Evolutionary conservation across 345 rosid genomes (phyloP).

Genomic region (Combretum micranthum): DNA sequence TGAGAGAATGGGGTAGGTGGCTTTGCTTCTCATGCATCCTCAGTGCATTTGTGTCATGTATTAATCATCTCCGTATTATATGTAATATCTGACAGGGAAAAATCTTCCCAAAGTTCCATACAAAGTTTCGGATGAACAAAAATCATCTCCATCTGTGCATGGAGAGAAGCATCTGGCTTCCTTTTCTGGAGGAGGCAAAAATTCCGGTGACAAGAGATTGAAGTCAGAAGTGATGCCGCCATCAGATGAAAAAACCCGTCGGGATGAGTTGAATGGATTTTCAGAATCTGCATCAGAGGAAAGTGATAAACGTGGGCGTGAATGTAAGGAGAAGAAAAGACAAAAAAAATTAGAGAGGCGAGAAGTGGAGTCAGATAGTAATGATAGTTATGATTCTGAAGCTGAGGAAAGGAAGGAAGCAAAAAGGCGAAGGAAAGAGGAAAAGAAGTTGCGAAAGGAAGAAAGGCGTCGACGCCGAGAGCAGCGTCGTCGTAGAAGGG

Average conservation of each 20-base stretch:
- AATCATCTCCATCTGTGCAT: constrained; percentile 26
- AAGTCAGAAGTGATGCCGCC: constrained; percentile 21
- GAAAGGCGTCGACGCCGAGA: constrained; percentile 73
- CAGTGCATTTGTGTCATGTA: background rate
- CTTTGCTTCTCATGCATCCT: constrained; percentile 5
- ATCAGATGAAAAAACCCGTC: constrained; percentile 32
- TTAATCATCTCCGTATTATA: constrained; percentile 3
- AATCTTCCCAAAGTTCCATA: constrained; percentile 25
- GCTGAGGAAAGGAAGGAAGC: constrained; percentile 72
- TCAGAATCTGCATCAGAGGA: constrained; percentile 49
- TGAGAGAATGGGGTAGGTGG: constrained; percentile 44
- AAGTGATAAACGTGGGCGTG: constrained; percentile 31
- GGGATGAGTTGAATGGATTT: constrained; percentile 29
- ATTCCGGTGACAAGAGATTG: constrained; percentile 28
- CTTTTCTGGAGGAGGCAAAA: constrained; percentile 15
- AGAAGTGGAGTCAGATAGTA: constrained; percentile 50
- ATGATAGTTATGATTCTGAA: constrained; percentile 56
- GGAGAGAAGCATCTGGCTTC: constrained; percentile 23
- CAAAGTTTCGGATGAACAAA: constrained; percentile 30
- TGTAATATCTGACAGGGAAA: constrained; percentile 44
- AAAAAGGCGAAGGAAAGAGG: constrained; percentile 84
- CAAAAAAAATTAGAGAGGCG: constrained; percentile 49
- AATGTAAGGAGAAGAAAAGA: constrained; percentile 49
- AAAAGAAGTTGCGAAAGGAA: constrained; percentile 74
- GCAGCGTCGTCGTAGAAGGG: constrained; percentile 67